A percentile compares a stretch with the other conserved stretches of the same genome.
These are phyloP conservation scores for Aeschynomene evenia DNA, from an alignment of 306 rosid species.

Conservation along the genomic window DNA sequence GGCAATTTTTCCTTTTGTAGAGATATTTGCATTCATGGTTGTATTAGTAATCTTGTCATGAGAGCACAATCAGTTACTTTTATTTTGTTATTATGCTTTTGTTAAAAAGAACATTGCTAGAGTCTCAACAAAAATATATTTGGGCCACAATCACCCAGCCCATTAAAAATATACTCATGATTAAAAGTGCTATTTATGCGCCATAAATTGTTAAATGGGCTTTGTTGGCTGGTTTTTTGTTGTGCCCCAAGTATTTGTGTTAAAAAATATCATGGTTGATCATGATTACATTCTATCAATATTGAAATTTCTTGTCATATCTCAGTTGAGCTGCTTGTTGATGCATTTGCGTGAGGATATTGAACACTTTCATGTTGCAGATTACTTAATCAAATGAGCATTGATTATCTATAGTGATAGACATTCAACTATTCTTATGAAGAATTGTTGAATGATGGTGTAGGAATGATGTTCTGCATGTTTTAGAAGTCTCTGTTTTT, in stretches of 20 bases:
- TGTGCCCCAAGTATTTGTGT: too few species aligned
- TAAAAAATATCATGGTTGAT: background rate
- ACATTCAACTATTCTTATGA: background rate
- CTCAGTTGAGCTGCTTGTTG: background rate
- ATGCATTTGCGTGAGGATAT: background rate
- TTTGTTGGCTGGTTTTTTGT: too few species aligned
- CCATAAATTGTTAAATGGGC: too few species aligned
- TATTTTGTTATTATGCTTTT: background rate
- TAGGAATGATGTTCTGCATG: background rate
- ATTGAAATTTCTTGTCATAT: background rate
- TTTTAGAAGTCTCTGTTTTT: background rate
- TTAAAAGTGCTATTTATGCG: too few species aligned
- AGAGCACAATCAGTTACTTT: background rate
- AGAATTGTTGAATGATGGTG: background rate
- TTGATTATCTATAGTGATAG: background rate
- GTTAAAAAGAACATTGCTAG: too few species aligned
- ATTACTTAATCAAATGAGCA: background rate
- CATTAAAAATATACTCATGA: too few species aligned
- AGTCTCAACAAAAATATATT: too few species aligned
- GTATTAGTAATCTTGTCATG: background rate
- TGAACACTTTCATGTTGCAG: background rate
- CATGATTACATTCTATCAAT: background rate
- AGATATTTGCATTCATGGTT: background rate
- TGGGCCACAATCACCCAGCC: too few species aligned
- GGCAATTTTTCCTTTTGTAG: background rate